phyloP scores from a whole-genome alignment of 208 protist genomes.

The Trypanosoma scelopori region DNA sequence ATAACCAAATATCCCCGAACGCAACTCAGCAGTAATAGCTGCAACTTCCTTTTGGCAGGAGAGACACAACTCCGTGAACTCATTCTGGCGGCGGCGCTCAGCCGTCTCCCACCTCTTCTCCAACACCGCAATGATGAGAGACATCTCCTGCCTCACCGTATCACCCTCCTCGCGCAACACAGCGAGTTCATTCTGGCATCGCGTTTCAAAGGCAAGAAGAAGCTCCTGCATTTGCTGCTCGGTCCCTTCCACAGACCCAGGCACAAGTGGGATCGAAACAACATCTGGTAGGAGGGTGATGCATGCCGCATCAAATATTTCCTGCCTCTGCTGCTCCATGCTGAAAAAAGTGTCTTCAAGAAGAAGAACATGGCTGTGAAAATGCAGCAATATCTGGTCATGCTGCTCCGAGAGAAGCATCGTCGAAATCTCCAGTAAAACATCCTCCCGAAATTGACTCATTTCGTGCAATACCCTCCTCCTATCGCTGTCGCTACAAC shows the following conservation, averaged over 20 bases:
- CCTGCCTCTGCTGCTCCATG: slow-evolving; percentile 11
- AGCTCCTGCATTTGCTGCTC: slow-evolving; percentile 11
- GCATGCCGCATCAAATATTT: slow-evolving; percentile 6
- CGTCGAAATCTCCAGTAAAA: slow-evolving; percentile 5
- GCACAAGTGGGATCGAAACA: neutral
- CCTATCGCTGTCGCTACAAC: neutral
- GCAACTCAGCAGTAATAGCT: slow-evolving; percentile 19
- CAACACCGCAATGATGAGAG: neutral
- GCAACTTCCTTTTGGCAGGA: slow-evolving; percentile 21
- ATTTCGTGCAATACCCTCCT: neutral
- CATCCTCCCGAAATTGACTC: slow-evolving; percentile 6
- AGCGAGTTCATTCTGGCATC: slow-evolving; percentile 19
- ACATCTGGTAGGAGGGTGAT: slow-evolving; percentile 2
- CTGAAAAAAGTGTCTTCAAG: slow-evolving; percentile 23
- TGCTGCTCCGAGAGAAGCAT: slow-evolving; percentile 16
- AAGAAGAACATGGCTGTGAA: slow-evolving; percentile 23
- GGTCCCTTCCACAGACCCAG: neutral
- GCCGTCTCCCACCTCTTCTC: slow-evolving; percentile 6
- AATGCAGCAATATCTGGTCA: neutral
- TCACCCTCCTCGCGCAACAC: slow-evolving; percentile 17
- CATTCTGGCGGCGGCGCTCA: slow-evolving; percentile 15
- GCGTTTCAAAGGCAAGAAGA: neutral
- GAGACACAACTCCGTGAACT: slow-evolving; percentile 23
- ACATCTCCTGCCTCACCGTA: slow-evolving; percentile 11
- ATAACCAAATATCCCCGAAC: slow-evolving; percentile 2